Conservation (phyloP, 2,329 filamentous ascomycete species). For the Zymoseptoria ardabiliae region DNA sequence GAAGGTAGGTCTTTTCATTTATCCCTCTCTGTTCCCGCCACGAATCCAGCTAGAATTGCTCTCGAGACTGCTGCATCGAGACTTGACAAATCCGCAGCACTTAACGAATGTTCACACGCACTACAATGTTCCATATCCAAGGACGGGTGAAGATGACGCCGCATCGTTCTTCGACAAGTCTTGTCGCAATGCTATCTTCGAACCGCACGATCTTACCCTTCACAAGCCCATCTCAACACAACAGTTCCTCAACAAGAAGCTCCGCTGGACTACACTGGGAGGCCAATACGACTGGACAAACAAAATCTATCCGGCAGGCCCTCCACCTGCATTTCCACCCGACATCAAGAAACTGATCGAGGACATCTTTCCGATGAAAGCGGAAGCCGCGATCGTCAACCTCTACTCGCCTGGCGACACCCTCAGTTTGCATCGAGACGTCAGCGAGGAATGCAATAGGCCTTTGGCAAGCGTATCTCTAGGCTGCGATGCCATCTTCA, state of each 20-base stretch:
- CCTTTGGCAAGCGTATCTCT: constrained; percentile 80
- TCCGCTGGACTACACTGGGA: constrained; percentile 91
- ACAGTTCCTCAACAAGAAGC: constrained; percentile 66
- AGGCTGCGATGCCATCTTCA: constrained; percentile 84
- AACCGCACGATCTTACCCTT: constrained; percentile 62
- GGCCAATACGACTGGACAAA: constrained; percentile 96
- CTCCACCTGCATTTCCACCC: constrained; percentile 63
- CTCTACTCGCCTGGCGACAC: constrained; percentile 87
- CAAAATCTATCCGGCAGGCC: constrained; percentile 66
- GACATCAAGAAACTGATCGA: constrained; percentile 65
- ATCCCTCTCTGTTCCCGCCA: constrained; percentile 67
- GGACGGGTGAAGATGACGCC: constrained; percentile 23
- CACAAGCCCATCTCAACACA: constrained; percentile 66
- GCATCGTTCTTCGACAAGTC: constrained; percentile 50
- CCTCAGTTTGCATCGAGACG: constrained; percentile 86
- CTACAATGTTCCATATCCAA: constrained; percentile 61
- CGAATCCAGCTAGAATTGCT: constrained; percentile 63
- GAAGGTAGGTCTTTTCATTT: constrained; percentile 60
- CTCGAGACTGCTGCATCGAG: constrained; percentile 65
- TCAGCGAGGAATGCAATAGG: constrained; percentile 73
- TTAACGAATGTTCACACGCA: constrained; percentile 87
- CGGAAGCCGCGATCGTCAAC: constrained; percentile 90
- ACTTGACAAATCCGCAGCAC: constrained; percentile 66
- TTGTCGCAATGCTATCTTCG: constrained; percentile 24
- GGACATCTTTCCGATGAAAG: constrained; percentile 66